These are phyloP conservation scores for Capillidium heterosporum DNA, from an alignment of 371 early-diverging fungal genomes.

Conservation along the genomic window DNA sequence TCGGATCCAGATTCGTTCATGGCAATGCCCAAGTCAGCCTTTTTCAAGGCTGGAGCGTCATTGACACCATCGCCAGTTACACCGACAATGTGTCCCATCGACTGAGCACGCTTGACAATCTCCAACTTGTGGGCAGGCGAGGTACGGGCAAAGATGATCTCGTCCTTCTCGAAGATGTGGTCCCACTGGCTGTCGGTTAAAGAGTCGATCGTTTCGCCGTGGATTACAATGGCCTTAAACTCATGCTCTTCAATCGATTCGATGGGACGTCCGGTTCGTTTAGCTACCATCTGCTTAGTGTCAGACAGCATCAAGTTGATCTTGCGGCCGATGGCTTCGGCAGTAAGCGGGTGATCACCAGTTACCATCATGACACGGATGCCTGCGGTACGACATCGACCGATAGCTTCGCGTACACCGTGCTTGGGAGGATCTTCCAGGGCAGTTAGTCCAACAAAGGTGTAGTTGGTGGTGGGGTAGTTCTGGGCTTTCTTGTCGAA, in stretches of 20 bases:
- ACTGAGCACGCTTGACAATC: constrained; percentile 69
- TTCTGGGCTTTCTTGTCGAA: constrained; percentile 57
- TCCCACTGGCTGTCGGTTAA: constrained; percentile 80
- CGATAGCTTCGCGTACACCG: constrained; percentile 89
- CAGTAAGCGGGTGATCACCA: constrained; percentile 86
- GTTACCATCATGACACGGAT: constrained; percentile 94
- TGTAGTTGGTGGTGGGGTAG: constrained; percentile 48
- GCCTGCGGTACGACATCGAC: constrained; percentile 75
- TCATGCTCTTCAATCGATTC: constrained; percentile 54
- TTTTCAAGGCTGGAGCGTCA: constrained; percentile 81
- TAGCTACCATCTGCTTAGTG: constrained; percentile 59
- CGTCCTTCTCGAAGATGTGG: constrained; percentile 57
- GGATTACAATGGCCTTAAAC: constrained; percentile 71
- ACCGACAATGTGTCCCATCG: constrained; percentile 75
- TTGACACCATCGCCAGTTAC: constrained; percentile 92
- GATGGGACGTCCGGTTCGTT: constrained; percentile 29
- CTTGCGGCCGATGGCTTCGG: constrained; percentile 70
- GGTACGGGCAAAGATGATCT: constrained; percentile 84
- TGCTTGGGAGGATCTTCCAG: constrained; percentile 93
- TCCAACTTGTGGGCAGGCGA: constrained; percentile 78
- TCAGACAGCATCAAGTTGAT: constrained; percentile 80
- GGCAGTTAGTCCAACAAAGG: constrained; percentile 69
- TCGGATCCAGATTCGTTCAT: constrained; percentile 91
- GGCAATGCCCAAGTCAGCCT: constrained; percentile 93
- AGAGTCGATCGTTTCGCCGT: constrained; percentile 65